Base-by-base conservation (phyloP, 495 filamentous ascomycete genomes). In the Lasiosphaeriaceae sp. region DNA sequence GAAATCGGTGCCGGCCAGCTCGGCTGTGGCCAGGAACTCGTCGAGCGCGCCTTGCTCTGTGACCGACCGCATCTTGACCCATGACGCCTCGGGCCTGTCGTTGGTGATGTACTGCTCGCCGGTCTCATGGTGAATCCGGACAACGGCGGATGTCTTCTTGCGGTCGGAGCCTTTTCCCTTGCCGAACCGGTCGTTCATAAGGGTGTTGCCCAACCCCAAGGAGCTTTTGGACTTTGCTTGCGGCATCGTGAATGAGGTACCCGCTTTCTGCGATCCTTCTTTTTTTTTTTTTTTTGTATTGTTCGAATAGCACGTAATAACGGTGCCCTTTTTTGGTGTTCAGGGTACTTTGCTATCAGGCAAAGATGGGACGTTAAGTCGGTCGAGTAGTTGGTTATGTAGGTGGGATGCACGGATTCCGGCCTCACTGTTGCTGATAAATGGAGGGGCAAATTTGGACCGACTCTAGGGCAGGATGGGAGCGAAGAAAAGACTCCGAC, bases 61-160 rank as follows among this genome's bases (percentile, higher is more conserved):
- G 62, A 97, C 88, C 75, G 89, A 93, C 73, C 92, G 90, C 93
- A 98, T 97, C 79, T 97, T 97, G 65, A 92, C 84, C 88, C 89
- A 92, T 61, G 83, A 77, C 51, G 88, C 89, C 67, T 94, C 88
- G 66, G 88, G 84, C 58, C 79, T 82, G 56, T 82, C 81, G 57
- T 89, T 90, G 55, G 88, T 88, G 55, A 87, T 82, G 65, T 87
- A 87, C 77, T 85, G 64, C 56, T 86, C 79, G 55, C 84, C 84
- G 11, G 83, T 84, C 8, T 76, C 67, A 66, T 83, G 78, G 65
- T 85, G 82, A 59, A 79, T 77, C 65, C 84, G 79, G 17, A 79
- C 80, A 35, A 87, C 82, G 48, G 77, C 80, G 59, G 86, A 83
- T 64, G 81, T 84, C 64, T 82, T 82, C 57, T 70, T 74, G 21